These are phyloP conservation scores for Rauvolfia tetraphylla DNA, from an alignment of 257 asterid genomes.

Conservation along the genomic window DNA sequence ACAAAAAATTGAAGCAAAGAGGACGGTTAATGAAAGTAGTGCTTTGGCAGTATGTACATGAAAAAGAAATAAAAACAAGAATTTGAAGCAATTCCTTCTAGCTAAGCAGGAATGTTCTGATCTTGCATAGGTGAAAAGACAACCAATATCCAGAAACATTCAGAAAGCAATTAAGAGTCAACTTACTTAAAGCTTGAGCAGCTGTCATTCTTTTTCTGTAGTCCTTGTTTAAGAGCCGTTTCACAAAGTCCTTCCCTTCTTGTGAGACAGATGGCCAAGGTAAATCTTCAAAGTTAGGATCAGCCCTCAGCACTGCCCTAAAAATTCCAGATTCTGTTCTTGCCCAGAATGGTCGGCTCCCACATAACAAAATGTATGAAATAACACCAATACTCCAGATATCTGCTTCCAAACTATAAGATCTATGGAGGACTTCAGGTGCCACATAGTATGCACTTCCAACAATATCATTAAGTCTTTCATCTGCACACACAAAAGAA, in stretches of 20 bases:
- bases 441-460: constrained; percentile 99
- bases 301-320: constrained; percentile 91
- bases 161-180: neutral
- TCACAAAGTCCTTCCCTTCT: constrained; percentile 85
- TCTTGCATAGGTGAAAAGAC: neutral
- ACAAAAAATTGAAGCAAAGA: neutral
- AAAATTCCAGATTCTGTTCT: constrained; percentile 95
- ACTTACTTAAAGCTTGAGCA: constrained; percentile 96
- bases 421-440: constrained; percentile 95
- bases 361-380: constrained; percentile 82
- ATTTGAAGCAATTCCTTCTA: neutral
- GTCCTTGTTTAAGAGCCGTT: constrained; percentile 86
- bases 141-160: neutral
- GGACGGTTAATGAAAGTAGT: neutral
- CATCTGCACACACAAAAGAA: constrained; percentile 46
- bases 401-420: constrained; percentile 93
- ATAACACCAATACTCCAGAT: constrained; percentile 98
- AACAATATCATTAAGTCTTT: constrained; percentile 92
- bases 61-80: neutral
- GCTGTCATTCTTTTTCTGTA: constrained; percentile 97
- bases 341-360: constrained; percentile 99
- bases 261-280: constrained; percentile 95
- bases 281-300: constrained; percentile 82
- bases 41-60: neutral
- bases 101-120: neutral